Percentiles rank a stretch among this genome's conserved stretches.
phyloP scores from a whole-genome alignment of 345 rosid species.

The Gossypium ekmanianum region DNA sequence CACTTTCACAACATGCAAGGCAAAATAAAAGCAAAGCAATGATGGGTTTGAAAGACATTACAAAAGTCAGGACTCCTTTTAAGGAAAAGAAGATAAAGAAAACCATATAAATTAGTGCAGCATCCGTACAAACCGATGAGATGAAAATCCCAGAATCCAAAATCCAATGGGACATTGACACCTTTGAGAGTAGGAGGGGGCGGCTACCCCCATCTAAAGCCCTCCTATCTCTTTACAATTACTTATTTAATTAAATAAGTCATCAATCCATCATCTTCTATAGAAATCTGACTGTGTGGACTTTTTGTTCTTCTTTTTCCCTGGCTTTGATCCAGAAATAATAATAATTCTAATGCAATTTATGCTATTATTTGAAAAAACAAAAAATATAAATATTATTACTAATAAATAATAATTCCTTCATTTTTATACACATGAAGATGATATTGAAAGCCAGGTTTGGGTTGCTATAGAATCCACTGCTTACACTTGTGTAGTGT shows the following conservation, averaged over 20 bases:
- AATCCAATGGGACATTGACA: constrained; percentile 4
- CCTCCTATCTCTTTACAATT: not conserved
- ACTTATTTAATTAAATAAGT: not conserved
- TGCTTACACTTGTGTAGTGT: not conserved
- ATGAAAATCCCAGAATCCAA: not conserved
- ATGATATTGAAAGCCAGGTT: not conserved
- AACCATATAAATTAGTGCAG: not conserved
- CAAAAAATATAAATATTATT: not conserved
- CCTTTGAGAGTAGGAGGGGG: not conserved
- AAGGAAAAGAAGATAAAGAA: not conserved
- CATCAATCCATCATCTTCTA: not conserved
- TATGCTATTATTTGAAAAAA: too few species aligned
- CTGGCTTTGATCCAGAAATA: not conserved
- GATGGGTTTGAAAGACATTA: not conserved
- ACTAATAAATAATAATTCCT: not conserved
- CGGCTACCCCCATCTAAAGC: not conserved
- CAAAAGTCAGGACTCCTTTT: not conserved
- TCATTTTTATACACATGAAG: not conserved
- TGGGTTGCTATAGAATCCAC: not conserved
- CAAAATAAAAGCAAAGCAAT: not conserved
- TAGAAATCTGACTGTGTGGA: too few species aligned
- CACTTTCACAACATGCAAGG: not conserved
- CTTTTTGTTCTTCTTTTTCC: too few species aligned
- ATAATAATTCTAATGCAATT: too few species aligned
- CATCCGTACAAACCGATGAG: not conserved